Evolutionary conservation across 2,329 filamentous ascomycete species (phyloP).

Genomic region (Beauveria rudraprayagi): DNA sequence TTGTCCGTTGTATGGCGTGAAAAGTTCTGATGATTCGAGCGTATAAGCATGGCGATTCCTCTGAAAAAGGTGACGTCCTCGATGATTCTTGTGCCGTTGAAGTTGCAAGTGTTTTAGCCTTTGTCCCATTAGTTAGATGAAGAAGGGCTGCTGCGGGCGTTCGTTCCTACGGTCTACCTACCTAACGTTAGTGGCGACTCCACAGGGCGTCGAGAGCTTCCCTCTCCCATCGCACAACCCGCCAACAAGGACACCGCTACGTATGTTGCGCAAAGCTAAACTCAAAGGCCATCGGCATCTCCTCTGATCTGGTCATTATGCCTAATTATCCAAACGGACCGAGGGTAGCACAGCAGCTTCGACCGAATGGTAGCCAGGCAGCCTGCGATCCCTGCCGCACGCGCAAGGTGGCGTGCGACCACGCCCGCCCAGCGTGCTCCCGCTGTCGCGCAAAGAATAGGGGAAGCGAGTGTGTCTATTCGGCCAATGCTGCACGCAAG

Average conservation of each 20-base stretch:
- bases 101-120: neutral
- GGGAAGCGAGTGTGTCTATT: constrained; percentile 26
- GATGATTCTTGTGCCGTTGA: neutral
- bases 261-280: neutral
- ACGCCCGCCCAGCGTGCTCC: constrained; percentile 28
- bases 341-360: constrained; percentile 14
- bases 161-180: neutral
- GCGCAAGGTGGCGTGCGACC: constrained; percentile 34
- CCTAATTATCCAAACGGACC: neutral
- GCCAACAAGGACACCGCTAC: neutral
- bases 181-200: neutral
- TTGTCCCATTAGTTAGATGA: neutral
- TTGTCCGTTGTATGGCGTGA: neutral
- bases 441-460: constrained; percentile 28
- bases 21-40: too few relatives aligned
- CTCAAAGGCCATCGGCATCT: neutral
- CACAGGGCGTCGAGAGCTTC: neutral
- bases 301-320: too few relatives aligned
- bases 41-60: too few relatives aligned
- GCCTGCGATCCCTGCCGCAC: constrained; percentile 28
- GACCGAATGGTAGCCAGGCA: constrained; percentile 19
- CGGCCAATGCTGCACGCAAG: neutral
- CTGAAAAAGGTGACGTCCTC: too few relatives aligned
- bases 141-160: neutral
- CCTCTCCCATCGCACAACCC: neutral